phyloP scores from a whole-genome alignment of 2,329 filamentous ascomycete species.

The Aspergillus spinulosporus region DNA sequence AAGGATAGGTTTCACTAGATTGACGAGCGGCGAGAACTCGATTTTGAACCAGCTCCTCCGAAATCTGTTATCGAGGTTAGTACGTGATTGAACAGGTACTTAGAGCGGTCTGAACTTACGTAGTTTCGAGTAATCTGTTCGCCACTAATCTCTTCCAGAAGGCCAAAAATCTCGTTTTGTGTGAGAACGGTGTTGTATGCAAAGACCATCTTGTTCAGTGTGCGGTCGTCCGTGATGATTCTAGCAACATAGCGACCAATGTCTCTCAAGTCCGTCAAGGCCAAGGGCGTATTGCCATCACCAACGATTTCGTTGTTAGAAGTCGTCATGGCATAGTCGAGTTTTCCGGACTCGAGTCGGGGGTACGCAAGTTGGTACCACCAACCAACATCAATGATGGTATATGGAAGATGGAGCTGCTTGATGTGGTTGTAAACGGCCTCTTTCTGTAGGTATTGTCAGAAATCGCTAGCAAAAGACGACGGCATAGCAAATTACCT shows the following conservation, averaged over 20 bases:
- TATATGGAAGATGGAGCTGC: constrained; percentile 53
- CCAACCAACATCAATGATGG: constrained; percentile 59
- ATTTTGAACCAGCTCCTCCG: constrained; percentile 37
- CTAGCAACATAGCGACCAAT: constrained; percentile 54
- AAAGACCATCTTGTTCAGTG: constrained; percentile 56
- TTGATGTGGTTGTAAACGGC: constrained; percentile 53
- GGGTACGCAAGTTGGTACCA: constrained; percentile 57
- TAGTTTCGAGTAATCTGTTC: constrained; percentile 49
- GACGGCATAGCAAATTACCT: constrained; percentile 29
- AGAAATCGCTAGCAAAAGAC: not conserved
- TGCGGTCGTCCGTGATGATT: constrained; percentile 55
- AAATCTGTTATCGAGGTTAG: constrained; percentile 28
- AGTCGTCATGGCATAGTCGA: constrained; percentile 46
- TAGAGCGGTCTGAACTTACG: constrained; percentile 27
- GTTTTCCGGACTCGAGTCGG: constrained; percentile 46
- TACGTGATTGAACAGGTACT: not conserved
- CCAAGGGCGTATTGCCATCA: constrained; percentile 47
- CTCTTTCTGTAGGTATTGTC: constrained; percentile 47
- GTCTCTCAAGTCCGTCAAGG: constrained; percentile 54
- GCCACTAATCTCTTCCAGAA: constrained; percentile 51
- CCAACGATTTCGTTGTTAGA: constrained; percentile 44
- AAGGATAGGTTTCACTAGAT: constrained; percentile 40
- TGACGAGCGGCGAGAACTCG: constrained; percentile 36
- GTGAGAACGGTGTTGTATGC: constrained; percentile 50
- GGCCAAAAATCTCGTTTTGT: constrained; percentile 49